Conservation (phyloP, 1,284 basidiomycete species). For the Mycena sp. region DNA sequence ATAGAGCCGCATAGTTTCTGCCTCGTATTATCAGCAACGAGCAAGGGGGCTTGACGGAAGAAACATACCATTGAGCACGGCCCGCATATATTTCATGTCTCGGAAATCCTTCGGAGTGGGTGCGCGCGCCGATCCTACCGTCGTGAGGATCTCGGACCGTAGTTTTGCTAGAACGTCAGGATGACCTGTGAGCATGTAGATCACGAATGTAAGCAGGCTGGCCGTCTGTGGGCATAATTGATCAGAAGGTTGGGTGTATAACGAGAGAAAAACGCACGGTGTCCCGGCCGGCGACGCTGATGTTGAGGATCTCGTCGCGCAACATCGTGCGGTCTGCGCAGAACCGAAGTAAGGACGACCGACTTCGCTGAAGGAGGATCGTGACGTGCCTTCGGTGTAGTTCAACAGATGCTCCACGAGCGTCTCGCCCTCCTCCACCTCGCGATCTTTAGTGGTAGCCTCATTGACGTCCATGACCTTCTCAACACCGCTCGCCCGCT, state of each 20-base stretch:
- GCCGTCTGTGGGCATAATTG: slow-evolving; percentile 48
- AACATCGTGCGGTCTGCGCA: slow-evolving; percentile 46
- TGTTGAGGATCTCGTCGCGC: slow-evolving; percentile 52
- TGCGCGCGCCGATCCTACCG: slow-evolving; percentile 54
- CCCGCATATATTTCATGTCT: slow-evolving; percentile 68
- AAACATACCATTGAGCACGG: slow-evolving; percentile 65
- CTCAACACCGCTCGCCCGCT: slow-evolving; percentile 30
- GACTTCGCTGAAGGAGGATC: not conserved
- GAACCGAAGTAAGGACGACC: not conserved
- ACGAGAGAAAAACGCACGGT: slow-evolving; percentile 41
- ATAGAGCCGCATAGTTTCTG: slow-evolving; percentile 70
- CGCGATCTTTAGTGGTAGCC: slow-evolving; percentile 35
- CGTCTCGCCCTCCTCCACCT: slow-evolving; percentile 49
- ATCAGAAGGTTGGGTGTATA: not conserved
- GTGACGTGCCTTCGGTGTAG: slow-evolving; percentile 53
- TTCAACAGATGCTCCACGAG: slow-evolving; percentile 62
- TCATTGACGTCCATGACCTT: slow-evolving; percentile 33
- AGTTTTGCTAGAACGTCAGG: slow-evolving; percentile 55
- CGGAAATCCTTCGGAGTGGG: slow-evolving; percentile 66
- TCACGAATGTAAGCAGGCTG: slow-evolving; percentile 58
- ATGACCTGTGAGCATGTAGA: slow-evolving; percentile 64
- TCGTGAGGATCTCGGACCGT: slow-evolving; percentile 62
- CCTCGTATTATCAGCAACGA: slow-evolving; percentile 26
- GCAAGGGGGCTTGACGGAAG: slow-evolving; percentile 29
- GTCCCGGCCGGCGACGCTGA: slow-evolving; percentile 55